Evolutionary conservation across 108 stramenopile genomes (phyloP), one percentile per base, ranked within the genome.

Genomic region (Nitzschia sp.): DNA sequence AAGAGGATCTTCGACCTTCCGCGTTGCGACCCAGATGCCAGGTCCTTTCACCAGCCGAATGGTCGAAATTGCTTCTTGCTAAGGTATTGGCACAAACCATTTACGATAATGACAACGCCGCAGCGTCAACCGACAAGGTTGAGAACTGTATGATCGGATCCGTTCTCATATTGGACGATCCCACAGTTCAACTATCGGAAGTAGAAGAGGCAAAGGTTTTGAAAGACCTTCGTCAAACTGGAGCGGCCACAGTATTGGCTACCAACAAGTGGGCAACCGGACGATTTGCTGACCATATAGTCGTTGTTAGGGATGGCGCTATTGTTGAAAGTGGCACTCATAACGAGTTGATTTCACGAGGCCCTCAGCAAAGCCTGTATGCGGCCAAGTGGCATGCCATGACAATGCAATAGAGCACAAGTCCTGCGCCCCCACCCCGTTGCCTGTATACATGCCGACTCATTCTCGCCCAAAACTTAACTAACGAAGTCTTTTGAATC

Each of bases 241-340:
- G 89, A 34, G 93, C 90, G 11, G 93, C 93, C 21, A 88, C 85
- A 21, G 41, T 95, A 2, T 45, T 95, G 9, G 80, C 87, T 28
- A 83, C 90, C 13, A 86, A 85, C 38, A 69, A 83, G 63, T 95
- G 93, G 93, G 86, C 90, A 1, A 75, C 84, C 2, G 93, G 93
- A 53, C 80, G 90, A 58, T 86, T 86, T 72, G 93, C 90, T 2
- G 87, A 91, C 73, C 71, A 82, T 23, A 89, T 95, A 54, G 75
- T 83, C 22, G 90, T 95, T 1, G 60, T 95, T 0, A 78, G 85
- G 36, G 78, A 89, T 66, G 93, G 93, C 1, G 77, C 82, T 21
- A 76, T 92, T 59, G 82, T 95, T 22, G 93, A 95, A 77, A 85
- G 72, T 69, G 93, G 93, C 21, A 88, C 84, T 13, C 93, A 95